These are phyloP conservation scores for Coffea humblotiana DNA, from an alignment of 305 asterid genomes.

Conservation along the genomic window DNA sequence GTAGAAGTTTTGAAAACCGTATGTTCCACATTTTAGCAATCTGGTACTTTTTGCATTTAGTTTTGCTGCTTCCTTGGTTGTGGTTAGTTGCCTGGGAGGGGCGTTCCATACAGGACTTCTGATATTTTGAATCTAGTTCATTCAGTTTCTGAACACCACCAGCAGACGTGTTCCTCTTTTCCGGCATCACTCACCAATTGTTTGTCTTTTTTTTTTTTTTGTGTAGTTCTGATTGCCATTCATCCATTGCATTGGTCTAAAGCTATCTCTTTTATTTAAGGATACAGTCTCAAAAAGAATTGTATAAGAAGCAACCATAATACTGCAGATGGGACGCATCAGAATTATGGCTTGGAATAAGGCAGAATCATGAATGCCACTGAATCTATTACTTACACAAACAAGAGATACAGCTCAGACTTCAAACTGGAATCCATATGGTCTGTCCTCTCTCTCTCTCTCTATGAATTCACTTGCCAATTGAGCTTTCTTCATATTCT, in stretches of 20 bases:
- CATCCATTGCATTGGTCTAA: slow-evolving; percentile 11
- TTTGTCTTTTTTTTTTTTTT: background rate
- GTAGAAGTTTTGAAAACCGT: background rate
- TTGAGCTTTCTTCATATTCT: background rate
- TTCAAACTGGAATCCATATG: slow-evolving; percentile 79
- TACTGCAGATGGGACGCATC: slow-evolving; percentile 74
- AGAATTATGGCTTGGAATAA: slow-evolving; percentile 78
- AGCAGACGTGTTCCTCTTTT: background rate
- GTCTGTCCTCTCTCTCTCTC: slow-evolving; percentile 28
- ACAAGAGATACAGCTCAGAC: slow-evolving; percentile 70
- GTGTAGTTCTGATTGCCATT: background rate
- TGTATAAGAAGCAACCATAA: slow-evolving; percentile 62
- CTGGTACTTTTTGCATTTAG: background rate
- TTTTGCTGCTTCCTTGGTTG: background rate
- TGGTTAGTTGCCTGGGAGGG: background rate
- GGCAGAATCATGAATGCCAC: slow-evolving; percentile 82
- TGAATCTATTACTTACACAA: slow-evolving; percentile 52
- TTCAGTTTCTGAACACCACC: background rate
- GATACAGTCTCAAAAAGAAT: slow-evolving; percentile 61
- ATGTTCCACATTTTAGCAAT: background rate
- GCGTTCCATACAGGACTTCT: background rate
- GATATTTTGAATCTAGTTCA: background rate
- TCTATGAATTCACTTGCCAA: background rate
- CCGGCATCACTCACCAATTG: background rate
- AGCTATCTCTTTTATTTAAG: slow-evolving; percentile 24